These are phyloP conservation scores for Coprinellus micaceus DNA, from an alignment of 768 basidiomycete genomes.

Conservation along the genomic window DNA sequence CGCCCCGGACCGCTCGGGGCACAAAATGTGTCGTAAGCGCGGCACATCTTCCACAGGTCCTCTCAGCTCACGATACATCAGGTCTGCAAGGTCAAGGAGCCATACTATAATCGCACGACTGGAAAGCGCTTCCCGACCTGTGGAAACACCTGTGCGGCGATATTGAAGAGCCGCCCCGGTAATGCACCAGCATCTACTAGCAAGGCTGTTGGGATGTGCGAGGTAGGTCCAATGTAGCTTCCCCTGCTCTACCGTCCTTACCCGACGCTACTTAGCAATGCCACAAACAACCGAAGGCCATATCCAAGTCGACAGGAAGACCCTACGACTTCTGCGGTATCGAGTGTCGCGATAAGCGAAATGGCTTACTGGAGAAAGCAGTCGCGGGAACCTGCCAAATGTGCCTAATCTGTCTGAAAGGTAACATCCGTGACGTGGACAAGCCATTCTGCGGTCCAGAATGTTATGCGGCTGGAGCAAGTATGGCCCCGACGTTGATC, in stretches of 20 bases:
- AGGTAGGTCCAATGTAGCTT: conserved; percentile 12
- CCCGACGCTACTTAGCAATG: conserved; percentile 15
- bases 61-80: not conserved
- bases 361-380: not conserved
- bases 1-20: no score
- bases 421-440: not conserved
- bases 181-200: not conserved
- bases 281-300: conserved; percentile 17
- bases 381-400: conserved; percentile 16
- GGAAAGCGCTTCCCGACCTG: not conserved
- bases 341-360: conserved; percentile 20
- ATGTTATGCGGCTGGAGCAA: conserved; percentile 3
- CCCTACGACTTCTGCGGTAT: conserved; percentile 22
- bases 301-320: conserved; percentile 12
- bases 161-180: not conserved
- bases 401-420: conserved; percentile 27
- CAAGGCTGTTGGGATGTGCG: conserved; percentile 11
- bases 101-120: not conserved
- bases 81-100: not conserved
- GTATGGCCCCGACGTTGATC: conserved; percentile 18
- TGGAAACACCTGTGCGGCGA: not conserved
- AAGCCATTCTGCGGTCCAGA: conserved; percentile 6
- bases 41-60: not conserved
- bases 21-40: not conserved
- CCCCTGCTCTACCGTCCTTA: not conserved